Percentiles rank a stretch among this genome's conserved stretches.
Evolutionary conservation across 768 basidiomycete genomes (phyloP).

Genomic region (Boletus huronensis): DNA sequence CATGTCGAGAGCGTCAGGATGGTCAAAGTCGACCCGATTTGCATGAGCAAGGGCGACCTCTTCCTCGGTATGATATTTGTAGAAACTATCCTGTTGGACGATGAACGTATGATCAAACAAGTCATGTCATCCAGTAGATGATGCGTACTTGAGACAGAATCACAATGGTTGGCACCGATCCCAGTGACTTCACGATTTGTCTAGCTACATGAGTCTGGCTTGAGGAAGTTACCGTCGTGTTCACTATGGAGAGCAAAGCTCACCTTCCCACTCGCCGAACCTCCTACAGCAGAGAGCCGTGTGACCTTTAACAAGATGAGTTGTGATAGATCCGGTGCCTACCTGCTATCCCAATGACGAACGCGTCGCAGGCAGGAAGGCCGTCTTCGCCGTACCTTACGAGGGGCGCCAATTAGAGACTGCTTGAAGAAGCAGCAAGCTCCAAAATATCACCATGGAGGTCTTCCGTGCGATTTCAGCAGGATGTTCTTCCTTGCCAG

Average conservation of each 20-base stretch:
- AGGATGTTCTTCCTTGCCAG: constrained; percentile 65
- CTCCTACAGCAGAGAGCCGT: constrained; percentile 44
- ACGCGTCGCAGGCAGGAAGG: constrained; percentile 64
- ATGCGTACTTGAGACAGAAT: constrained; percentile 78
- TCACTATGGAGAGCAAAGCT: constrained; percentile 8
- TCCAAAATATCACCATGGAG: constrained; percentile 60
- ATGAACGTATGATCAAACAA: background rate
- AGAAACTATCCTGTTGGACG: constrained; percentile 80
- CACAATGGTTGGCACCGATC: constrained; percentile 83
- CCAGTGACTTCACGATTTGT: constrained; percentile 74
- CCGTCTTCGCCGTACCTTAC: constrained; percentile 79
- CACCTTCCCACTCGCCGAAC: constrained; percentile 87
- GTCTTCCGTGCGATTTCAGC: constrained; percentile 79
- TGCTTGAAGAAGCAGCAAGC: constrained; percentile 1
- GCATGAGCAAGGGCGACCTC: constrained; percentile 81
- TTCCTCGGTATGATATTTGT: constrained; percentile 74
- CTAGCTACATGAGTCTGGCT: constrained; percentile 79
- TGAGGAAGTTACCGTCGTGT: constrained; percentile 1
- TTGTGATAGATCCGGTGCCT: constrained; percentile 18
- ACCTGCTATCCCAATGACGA: constrained; percentile 85
- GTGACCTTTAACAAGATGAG: background rate
- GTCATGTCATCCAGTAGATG: background rate
- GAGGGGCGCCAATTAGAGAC: constrained; percentile 13
- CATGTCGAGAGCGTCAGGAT: constrained; percentile 92
- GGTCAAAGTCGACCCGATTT: constrained; percentile 83